Conservation (phyloP, 2,329 filamentous ascomycete species). For the Xylaria sp. region DNA sequence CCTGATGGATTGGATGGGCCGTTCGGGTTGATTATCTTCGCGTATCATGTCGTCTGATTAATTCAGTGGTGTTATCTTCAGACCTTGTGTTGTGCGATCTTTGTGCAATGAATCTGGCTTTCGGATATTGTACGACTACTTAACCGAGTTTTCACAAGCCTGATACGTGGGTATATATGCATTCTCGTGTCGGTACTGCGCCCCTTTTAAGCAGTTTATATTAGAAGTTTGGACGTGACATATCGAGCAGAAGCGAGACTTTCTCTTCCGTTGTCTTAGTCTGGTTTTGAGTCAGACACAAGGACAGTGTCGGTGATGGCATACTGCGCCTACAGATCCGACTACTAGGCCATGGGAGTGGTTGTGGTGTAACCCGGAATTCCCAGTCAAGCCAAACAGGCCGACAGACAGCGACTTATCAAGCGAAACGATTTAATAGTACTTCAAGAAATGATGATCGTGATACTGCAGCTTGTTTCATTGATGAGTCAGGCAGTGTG, state of each 20-base stretch:
- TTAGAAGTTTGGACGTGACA: too few species aligned
- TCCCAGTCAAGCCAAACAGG: too few species aligned
- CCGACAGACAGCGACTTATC: too few species aligned
- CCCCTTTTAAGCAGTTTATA: too few species aligned
- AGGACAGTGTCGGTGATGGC: constrained; percentile 11
- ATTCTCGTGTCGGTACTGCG: too few species aligned
- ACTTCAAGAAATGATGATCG: too few species aligned
- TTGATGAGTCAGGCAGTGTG: too few species aligned
- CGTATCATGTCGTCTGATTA: background rate
- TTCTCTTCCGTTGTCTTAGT: background rate
- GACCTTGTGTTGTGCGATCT: background rate
- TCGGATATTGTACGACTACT: background rate
- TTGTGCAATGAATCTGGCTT: background rate
- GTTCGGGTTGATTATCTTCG: background rate
- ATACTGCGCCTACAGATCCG: background rate
- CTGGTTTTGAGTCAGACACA: constrained; percentile 17
- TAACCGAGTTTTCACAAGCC: background rate
- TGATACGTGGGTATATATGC: too few species aligned
- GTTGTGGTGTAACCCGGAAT: background rate
- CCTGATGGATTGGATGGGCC: background rate
- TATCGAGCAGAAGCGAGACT: too few species aligned
- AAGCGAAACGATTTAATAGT: too few species aligned
- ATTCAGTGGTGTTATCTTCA: background rate
- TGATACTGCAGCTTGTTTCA: too few species aligned
- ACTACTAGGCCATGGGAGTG: too few species aligned